Conservation (phyloP, 768 basidiomycete genomes). For the Termitomyces sp. region DNA sequence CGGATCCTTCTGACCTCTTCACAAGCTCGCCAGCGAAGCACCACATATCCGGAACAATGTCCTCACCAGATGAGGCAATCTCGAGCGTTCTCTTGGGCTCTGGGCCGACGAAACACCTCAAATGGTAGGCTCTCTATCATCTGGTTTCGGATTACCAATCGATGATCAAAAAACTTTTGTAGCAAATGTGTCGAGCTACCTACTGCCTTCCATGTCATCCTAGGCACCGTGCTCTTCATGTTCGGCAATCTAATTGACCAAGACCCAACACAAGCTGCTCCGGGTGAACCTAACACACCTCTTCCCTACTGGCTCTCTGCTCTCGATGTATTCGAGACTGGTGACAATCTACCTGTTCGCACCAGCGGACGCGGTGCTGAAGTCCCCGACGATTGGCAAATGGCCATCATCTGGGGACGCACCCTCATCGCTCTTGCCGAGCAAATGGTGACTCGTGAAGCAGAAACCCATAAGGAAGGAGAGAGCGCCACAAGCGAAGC, state of each 20-base stretch:
- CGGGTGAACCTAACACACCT: slow-evolving; percentile 47
- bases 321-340: slow-evolving; percentile 65
- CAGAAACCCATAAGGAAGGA: slow-evolving; percentile 8
- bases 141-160: not conserved
- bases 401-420: slow-evolving; percentile 64
- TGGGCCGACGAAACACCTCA: slow-evolving; percentile 2
- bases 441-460: slow-evolving; percentile 31
- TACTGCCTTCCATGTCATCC: slow-evolving; percentile 60
- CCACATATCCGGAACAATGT: slow-evolving; percentile 7
- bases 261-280: slow-evolving; percentile 40
- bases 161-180: slow-evolving; percentile 4
- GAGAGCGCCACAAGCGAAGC: not conserved
- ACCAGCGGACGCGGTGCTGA: slow-evolving; percentile 25
- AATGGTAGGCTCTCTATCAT: slow-evolving; percentile 11
- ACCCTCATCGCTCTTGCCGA: slow-evolving; percentile 57
- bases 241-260: slow-evolving; percentile 57
- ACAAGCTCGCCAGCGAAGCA: slow-evolving; percentile 14
- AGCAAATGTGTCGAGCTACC: slow-evolving; percentile 45
- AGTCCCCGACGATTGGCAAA: slow-evolving; percentile 55
- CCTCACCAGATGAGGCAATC: not conserved
- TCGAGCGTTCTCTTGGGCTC: slow-evolving; percentile 3
- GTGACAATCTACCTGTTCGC: slow-evolving; percentile 52
- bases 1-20: slow-evolving; percentile 53
- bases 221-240: slow-evolving; percentile 58
- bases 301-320: slow-evolving; percentile 62